Percentiles rank a stretch among this genome's conserved stretches.
Evolutionary conservation across 164 flowering plant species (phyloP).

Genomic region (Tinospora cordifolia): DNA sequence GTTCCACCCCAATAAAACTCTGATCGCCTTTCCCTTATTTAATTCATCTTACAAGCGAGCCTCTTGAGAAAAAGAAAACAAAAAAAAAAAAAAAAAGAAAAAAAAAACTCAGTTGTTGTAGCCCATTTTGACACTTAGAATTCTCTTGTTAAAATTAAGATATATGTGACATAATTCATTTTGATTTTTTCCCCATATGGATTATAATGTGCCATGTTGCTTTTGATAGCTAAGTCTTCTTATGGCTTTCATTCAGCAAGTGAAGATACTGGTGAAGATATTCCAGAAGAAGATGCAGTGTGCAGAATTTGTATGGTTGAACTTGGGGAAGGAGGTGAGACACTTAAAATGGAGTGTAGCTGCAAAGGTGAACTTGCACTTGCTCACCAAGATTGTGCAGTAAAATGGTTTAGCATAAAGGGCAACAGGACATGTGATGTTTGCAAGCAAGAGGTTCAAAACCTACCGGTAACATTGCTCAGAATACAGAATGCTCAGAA

Average conservation of each 20-base stretch:
- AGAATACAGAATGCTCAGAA: constrained; percentile 44
- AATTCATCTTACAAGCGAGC: too few species aligned
- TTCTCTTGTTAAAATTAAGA: neutral
- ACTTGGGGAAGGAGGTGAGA: constrained; percentile 68
- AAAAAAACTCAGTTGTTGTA: too few species aligned
- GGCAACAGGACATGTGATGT: constrained; percentile 79
- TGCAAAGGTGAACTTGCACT: constrained; percentile 91
- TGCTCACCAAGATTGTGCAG: constrained; percentile 76
- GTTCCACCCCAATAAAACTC: too few species aligned
- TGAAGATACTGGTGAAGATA: constrained; percentile 57
- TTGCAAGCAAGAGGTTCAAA: constrained; percentile 65
- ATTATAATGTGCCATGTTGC: neutral
- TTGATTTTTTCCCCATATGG: neutral
- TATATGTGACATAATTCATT: neutral
- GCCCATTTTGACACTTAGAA: too few species aligned
- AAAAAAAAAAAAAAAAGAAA: too few species aligned
- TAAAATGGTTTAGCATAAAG: constrained; percentile 86
- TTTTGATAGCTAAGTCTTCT: constrained; percentile 1
- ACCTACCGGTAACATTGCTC: constrained; percentile 67
- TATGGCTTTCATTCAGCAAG: constrained; percentile 22
- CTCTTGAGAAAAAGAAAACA: too few species aligned
- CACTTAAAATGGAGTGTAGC: constrained; percentile 77
- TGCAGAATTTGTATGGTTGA: constrained; percentile 81
- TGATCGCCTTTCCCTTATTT: too few species aligned
- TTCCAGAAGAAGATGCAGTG: constrained; percentile 81